These are phyloP conservation scores for Saturnispora saitoi DNA, from an alignment of 805 yeast species.

Conservation along the genomic window DNA sequence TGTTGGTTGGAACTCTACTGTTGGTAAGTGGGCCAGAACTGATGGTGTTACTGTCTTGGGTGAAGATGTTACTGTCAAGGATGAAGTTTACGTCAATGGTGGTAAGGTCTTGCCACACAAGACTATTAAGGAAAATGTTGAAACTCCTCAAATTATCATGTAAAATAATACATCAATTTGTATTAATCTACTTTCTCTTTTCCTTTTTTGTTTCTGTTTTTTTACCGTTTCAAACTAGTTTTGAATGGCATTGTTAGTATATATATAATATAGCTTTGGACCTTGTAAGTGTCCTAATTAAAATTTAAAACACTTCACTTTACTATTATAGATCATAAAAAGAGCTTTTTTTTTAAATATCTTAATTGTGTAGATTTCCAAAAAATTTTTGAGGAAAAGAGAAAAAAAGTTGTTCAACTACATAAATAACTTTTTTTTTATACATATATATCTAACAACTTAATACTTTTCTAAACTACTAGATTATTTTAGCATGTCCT, in stretches of 20 bases:
- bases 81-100: conserved; percentile 97
- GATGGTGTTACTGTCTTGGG: conserved; percentile 97
- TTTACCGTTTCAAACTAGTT: background rate
- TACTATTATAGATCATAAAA: background rate
- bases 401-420: too few species aligned
- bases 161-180: conserved; percentile 29
- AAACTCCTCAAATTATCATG: conserved; percentile 97
- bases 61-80: conserved; percentile 97
- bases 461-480: background rate
- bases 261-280: background rate
- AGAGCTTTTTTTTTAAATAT: background rate
- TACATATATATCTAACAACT: background rate
- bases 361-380: background rate
- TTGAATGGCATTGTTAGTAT: background rate
- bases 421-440: background rate
- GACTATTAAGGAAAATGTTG: conserved; percentile 91
- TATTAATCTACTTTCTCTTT: conserved; percentile 1
- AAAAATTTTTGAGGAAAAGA: too few species aligned
- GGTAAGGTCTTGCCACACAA: conserved; percentile 99
- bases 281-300: too few species aligned
- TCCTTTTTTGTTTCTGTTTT: background rate
- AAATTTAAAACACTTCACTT: background rate
- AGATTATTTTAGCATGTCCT: conserved; percentile 6
- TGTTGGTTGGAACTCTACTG: conserved; percentile 98
- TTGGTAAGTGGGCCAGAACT: conserved; percentile 98